phyloP scores from a whole-genome alignment of 2,329 filamentous ascomycete species.

The Alternaria sp. region DNA sequence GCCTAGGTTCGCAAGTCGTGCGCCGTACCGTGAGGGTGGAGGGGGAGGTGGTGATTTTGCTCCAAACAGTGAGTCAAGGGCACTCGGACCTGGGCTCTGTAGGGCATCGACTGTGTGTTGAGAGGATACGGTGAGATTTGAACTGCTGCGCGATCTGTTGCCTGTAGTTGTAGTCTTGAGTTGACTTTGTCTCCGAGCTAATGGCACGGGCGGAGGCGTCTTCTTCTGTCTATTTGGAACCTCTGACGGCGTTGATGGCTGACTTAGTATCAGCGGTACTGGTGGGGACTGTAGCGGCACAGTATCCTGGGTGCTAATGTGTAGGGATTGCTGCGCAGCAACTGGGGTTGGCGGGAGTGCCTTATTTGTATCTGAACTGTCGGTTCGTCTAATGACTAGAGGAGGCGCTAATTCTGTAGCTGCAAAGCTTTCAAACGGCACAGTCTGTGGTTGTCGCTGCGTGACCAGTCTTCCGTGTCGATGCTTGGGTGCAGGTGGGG shows the following conservation, averaged over 20 bases:
- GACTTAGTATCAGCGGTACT: conserved; percentile 22
- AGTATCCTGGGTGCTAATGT: conserved; percentile 36
- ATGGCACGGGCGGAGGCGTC: conserved; percentile 47
- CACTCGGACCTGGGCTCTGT: conserved; percentile 27
- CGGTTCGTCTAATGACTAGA: conserved; percentile 35
- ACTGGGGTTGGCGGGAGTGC: conserved; percentile 66
- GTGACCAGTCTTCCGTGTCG: conserved; percentile 80
- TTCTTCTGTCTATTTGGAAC: conserved; percentile 38
- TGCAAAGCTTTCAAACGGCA: conserved; percentile 47
- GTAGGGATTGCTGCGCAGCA: conserved; percentile 26
- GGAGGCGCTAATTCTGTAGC: conserved; percentile 34
- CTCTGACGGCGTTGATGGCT: conserved; percentile 34
- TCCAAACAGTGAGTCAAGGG: conserved; percentile 28
- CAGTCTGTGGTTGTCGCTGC: conserved; percentile 53
- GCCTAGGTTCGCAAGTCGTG: conserved; percentile 33
- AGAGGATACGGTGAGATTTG: conserved; percentile 48
- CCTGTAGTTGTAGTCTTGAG: conserved; percentile 39
- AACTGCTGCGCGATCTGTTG: conserved; percentile 49
- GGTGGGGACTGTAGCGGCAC: conserved; percentile 26
- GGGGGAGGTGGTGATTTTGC: conserved; percentile 47
- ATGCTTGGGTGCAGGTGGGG: conserved; percentile 71
- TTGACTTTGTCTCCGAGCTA: conserved; percentile 50
- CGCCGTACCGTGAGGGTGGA: conserved; percentile 46
- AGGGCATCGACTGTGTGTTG: conserved; percentile 44
- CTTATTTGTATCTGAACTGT: conserved; percentile 66